These are phyloP conservation scores for Leucosporidium scottii DNA, from an alignment of 768 basidiomycete species.

Conservation along the genomic window DNA sequence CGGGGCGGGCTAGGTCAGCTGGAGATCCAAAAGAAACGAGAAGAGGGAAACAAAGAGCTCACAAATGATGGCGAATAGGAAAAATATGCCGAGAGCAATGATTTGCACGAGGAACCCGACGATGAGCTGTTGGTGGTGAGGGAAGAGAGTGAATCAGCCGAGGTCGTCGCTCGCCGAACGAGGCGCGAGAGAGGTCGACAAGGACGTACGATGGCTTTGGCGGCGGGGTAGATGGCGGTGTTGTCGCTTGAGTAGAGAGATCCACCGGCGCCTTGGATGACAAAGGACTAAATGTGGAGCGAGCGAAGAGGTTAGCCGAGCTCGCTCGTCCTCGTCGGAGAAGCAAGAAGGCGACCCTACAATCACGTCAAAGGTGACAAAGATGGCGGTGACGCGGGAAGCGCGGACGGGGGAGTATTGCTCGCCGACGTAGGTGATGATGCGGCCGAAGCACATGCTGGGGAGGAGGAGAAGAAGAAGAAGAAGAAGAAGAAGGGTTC, in stretches of 20 bases:
- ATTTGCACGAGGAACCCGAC: conserved; percentile 27
- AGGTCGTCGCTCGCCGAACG: too few species aligned
- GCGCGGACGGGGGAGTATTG: conserved; percentile 14
- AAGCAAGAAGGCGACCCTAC: neutral
- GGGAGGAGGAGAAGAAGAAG: neutral
- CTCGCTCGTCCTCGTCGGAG: neutral
- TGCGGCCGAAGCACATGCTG: conserved; percentile 21
- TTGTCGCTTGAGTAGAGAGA: conserved; percentile 28
- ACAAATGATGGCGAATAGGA: conserved; percentile 23
- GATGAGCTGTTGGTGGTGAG: conserved; percentile 3
- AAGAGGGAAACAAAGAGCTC: neutral
- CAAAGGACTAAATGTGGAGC: conserved; percentile 10
- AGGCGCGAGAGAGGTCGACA: too few species aligned
- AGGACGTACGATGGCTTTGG: conserved; percentile 16
- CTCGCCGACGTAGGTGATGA: conserved; percentile 26
- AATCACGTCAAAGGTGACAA: conserved; percentile 4
- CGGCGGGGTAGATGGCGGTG: conserved; percentile 11
- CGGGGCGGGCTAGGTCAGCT: neutral
- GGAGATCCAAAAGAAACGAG: neutral
- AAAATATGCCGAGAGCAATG: conserved; percentile 26
- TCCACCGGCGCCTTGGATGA: conserved; percentile 28
- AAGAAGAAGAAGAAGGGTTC: neutral
- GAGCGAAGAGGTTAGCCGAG: neutral
- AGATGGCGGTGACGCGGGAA: conserved; percentile 21
- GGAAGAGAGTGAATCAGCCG: too few species aligned